These are phyloP conservation scores for Penicillium atrosanguineum DNA, from an alignment of 495 filamentous ascomycete genomes.

Conservation along the genomic window DNA sequence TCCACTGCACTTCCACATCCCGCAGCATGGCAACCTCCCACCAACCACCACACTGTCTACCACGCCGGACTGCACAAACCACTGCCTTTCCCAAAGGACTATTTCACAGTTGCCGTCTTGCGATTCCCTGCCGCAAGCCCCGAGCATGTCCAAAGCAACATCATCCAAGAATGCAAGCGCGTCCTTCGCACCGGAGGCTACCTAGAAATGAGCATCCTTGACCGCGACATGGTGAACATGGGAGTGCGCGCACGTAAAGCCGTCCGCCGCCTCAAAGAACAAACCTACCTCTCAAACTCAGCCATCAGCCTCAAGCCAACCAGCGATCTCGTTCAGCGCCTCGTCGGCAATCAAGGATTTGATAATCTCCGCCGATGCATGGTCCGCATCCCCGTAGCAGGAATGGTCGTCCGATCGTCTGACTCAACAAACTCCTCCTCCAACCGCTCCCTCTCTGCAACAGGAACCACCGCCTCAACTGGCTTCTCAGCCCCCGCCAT, in stretches of 20 bases:
- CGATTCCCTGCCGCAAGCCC: conserved; percentile 80
- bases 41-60: conserved; percentile 83
- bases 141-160: conserved; percentile 70
- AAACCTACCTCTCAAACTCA: conserved; percentile 61
- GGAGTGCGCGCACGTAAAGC: conserved; percentile 71
- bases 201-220: conserved; percentile 80
- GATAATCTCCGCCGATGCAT: conserved; percentile 82
- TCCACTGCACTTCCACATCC: conserved; percentile 35
- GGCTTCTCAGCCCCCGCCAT: conserved; percentile 26
- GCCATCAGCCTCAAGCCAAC: conserved; percentile 68
- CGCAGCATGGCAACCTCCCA: conserved; percentile 56
- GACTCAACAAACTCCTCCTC: conserved; percentile 38
- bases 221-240: conserved; percentile 87
- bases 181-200: conserved; percentile 89
- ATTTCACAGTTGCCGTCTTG: conserved; percentile 81
- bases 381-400: conserved; percentile 85
- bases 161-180: conserved; percentile 83
- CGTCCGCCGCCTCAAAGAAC: conserved; percentile 73
- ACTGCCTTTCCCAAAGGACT: conserved; percentile 85
- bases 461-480: conserved; percentile 28
- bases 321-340: conserved; percentile 72
- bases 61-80: conserved; percentile 62
- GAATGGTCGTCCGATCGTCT: conserved; percentile 52
- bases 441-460: conserved; percentile 18
- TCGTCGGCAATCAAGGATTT: conserved; percentile 78